Percentiles rank a stretch among this genome's conserved stretches.
These are phyloP conservation scores for Elaphomyces granulatus DNA, from an alignment of 495 filamentous ascomycete genomes.

Conservation along the genomic window DNA sequence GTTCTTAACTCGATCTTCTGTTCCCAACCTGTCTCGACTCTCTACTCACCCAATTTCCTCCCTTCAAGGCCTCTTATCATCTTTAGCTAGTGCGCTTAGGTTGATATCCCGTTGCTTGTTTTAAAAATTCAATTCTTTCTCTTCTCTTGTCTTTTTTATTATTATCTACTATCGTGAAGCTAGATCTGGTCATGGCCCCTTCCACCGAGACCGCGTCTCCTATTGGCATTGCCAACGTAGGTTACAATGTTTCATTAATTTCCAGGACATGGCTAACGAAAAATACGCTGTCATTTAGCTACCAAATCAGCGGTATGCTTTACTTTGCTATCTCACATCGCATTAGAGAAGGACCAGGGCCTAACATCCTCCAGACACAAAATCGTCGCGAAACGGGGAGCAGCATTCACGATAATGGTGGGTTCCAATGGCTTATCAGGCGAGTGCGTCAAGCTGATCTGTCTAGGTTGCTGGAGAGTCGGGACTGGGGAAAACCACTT, in stretches of 20 bases:
- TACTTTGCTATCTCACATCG: no score
- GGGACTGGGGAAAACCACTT: slow-evolving; percentile 96
- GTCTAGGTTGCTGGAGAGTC: slow-evolving; percentile 91
- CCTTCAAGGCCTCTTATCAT: neutral
- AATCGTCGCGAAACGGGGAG: slow-evolving; percentile 98
- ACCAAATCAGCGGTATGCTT: slow-evolving; percentile 68
- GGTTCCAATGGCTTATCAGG: slow-evolving; percentile 11
- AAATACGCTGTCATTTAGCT: slow-evolving; percentile 37
- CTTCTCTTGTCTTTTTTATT: no score
- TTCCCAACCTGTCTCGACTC: no score
- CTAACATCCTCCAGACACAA: slow-evolving; percentile 57
- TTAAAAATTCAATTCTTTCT: no score
- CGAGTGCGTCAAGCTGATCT: slow-evolving; percentile 18
- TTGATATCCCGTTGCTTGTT: neutral
- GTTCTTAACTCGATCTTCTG: no score
- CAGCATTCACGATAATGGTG: slow-evolving; percentile 99
- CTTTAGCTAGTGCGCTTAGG: neutral
- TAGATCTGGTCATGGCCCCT: slow-evolving; percentile 43
- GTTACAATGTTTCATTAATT: no score
- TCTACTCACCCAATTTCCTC: slow-evolving; percentile 1
- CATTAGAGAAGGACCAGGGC: slow-evolving; percentile 14
- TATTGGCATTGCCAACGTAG: slow-evolving; percentile 98
- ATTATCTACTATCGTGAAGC: no score
- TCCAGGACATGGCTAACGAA: no score
- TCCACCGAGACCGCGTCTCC: slow-evolving; percentile 73